A percentile compares a stretch with the other conserved stretches of the same genome.
Evolutionary conservation across 2,329 filamentous ascomycete species (phyloP).

Genomic region (Leptosphaerulina australis): DNA sequence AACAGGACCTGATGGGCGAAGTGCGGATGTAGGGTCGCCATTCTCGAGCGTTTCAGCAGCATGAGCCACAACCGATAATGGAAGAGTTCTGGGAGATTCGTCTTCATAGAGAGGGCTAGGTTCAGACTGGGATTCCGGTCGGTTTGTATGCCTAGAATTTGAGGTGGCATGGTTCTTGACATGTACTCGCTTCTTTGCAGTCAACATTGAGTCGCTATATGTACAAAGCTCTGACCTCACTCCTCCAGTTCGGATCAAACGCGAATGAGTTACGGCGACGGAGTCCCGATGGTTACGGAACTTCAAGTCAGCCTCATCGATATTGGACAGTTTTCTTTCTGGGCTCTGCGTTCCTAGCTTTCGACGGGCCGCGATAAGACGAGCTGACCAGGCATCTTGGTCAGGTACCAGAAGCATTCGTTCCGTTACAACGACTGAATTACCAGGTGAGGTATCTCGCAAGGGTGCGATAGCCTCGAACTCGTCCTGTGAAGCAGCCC

Average conservation of each 20-base stretch:
- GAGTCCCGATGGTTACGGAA: constrained; percentile 46
- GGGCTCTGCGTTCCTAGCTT: constrained; percentile 3
- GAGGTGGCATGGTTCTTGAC: constrained; percentile 25
- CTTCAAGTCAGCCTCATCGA: constrained; percentile 35
- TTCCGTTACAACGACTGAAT: background rate
- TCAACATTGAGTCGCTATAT: constrained; percentile 29
- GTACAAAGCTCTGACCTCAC: constrained; percentile 29
- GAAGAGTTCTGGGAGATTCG: background rate
- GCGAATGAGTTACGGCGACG: constrained; percentile 35
- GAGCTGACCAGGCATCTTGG: constrained; percentile 7
- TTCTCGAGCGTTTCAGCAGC: constrained; percentile 19
- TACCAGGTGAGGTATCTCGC: background rate
- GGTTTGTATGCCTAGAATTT: background rate
- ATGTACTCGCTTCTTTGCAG: constrained; percentile 40
- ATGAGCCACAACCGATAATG: constrained; percentile 10
- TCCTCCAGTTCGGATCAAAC: constrained; percentile 27
- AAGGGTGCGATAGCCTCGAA: background rate
- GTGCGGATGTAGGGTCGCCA: constrained; percentile 16
- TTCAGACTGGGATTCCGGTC: background rate
- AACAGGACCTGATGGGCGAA: background rate
- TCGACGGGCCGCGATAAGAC: constrained; percentile 6
- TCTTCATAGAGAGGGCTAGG: background rate
- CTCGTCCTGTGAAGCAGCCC: constrained; percentile 21
- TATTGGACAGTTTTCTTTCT: constrained; percentile 33
- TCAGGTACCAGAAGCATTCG: constrained; percentile 12